Conservation (phyloP, 139 green algal genomes). For the Coelastrella sp. region DNA sequence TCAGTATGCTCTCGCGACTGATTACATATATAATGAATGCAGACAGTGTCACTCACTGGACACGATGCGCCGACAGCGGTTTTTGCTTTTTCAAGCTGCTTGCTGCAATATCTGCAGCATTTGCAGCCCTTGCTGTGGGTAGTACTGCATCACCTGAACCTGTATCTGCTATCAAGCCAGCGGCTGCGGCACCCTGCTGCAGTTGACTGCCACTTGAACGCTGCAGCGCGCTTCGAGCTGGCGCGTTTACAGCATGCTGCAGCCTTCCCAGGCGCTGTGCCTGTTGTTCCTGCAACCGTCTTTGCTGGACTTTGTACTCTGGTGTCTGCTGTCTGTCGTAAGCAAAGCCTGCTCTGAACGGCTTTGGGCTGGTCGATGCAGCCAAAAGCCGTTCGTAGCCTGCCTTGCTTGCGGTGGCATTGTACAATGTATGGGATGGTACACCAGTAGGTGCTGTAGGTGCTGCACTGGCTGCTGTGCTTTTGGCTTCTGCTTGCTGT, state of each 20-base stretch:
- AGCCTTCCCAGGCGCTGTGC: neutral
- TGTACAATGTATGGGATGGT: neutral
- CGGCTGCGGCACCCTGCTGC: neutral
- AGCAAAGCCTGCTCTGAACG: slow-evolving; percentile 19
- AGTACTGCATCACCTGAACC: neutral
- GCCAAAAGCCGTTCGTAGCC: neutral
- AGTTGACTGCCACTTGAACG: neutral
- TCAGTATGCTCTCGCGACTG: no score
- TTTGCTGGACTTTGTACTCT: neutral
- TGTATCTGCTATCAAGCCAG: neutral
- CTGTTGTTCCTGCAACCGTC: neutral
- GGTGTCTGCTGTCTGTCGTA: slow-evolving; percentile 16
- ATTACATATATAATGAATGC: no score
- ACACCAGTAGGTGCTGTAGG: neutral
- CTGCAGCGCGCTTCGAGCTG: neutral
- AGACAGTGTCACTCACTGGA: no score
- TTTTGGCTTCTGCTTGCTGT: no score
- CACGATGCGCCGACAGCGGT: neutral
- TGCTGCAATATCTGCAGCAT: neutral
- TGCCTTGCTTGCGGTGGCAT: no score
- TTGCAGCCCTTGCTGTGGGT: neutral
- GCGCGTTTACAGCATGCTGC: neutral
- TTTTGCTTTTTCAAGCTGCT: neutral
- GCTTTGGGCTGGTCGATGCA: neutral
- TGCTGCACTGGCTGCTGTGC: neutral